Evolutionary conservation across 2,329 filamentous ascomycete genomes (phyloP).

Genomic region (Fusarium armeniacum): DNA sequence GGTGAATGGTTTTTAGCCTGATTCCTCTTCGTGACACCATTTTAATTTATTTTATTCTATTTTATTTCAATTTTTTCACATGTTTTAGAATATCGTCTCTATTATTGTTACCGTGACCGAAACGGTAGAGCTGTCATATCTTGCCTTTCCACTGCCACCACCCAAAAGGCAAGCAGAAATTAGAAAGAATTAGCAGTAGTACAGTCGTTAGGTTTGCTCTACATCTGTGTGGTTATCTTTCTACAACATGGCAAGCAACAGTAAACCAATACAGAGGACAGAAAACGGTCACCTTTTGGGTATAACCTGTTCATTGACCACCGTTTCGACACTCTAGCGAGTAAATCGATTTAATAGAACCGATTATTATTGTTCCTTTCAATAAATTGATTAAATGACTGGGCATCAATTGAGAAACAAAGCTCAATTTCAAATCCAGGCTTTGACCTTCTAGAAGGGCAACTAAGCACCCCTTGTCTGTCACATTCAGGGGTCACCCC

Average conservation of each 20-base stretch:
- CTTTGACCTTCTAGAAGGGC: constrained; percentile 49
- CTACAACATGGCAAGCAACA: too few species aligned
- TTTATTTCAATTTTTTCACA: not conserved
- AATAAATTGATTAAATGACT: constrained; percentile 27
- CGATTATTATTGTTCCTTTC: constrained; percentile 22
- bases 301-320: constrained; percentile 17
- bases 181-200: not conserved
- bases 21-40: constrained; percentile 7
- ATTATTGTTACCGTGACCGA: constrained; percentile 5
- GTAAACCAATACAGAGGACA: not conserved
- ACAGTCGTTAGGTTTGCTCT: not conserved
- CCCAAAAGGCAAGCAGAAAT: not conserved
- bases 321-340: constrained; percentile 39
- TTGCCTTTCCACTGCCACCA: not conserved
- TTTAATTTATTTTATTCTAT: constrained; percentile 16
- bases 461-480: constrained; percentile 29
- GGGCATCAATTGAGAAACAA: constrained; percentile 25
- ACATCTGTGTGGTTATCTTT: not conserved
- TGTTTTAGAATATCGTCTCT: constrained; percentile 1
- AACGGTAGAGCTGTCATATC: constrained; percentile 15
- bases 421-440: constrained; percentile 28
- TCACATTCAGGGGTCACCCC: constrained; percentile 39
- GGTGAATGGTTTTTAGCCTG: constrained; percentile 30
- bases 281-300: constrained; percentile 43
- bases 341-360: constrained; percentile 34